A percentile compares a stretch with the other conserved stretches of the same genome.
Conservation (phyloP, 257 asterid genomes). For the Eucommia ulmoides region DNA sequence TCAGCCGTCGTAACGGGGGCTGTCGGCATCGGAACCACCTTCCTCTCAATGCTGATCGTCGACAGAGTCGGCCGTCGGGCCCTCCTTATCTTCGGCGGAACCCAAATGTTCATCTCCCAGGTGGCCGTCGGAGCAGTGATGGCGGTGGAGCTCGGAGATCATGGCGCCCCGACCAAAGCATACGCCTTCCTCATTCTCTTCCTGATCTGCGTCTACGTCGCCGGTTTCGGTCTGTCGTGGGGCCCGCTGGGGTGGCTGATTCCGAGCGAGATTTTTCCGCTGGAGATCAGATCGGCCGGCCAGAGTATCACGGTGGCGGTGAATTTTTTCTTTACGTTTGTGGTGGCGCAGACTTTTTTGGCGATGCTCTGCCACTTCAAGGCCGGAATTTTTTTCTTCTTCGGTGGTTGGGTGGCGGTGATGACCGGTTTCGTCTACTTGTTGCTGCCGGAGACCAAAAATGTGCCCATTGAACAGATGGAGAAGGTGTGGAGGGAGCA, state of each 20-base stretch:
- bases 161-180: conserved; percentile 48
- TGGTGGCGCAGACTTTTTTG: conserved; percentile 57
- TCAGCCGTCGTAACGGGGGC: conserved; percentile 39
- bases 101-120: conserved; percentile 60
- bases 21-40: conserved; percentile 43
- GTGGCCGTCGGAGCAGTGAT: conserved; percentile 12
- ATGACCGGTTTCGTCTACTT: conserved; percentile 48
- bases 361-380: conserved; percentile 63
- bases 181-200: conserved; percentile 55
- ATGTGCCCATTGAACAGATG: conserved; percentile 27
- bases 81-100: conserved; percentile 60
- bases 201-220: conserved; percentile 59
- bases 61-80: conserved; percentile 71
- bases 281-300: conserved; percentile 75
- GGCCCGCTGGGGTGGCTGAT: conserved; percentile 88
- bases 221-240: conserved; percentile 89
- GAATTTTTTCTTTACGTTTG: conserved; percentile 65
- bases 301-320: conserved; percentile 65
- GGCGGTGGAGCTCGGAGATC: conserved; percentile 14
- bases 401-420: conserved; percentile 39
- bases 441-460: conserved; percentile 80
- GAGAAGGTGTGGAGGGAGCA: neutral
- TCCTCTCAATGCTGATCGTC: conserved; percentile 50
- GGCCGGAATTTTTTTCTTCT: conserved; percentile 67
- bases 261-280: conserved; percentile 78